phyloP scores from a whole-genome alignment of 345 rosid species.

The Citrus medica region DNA sequence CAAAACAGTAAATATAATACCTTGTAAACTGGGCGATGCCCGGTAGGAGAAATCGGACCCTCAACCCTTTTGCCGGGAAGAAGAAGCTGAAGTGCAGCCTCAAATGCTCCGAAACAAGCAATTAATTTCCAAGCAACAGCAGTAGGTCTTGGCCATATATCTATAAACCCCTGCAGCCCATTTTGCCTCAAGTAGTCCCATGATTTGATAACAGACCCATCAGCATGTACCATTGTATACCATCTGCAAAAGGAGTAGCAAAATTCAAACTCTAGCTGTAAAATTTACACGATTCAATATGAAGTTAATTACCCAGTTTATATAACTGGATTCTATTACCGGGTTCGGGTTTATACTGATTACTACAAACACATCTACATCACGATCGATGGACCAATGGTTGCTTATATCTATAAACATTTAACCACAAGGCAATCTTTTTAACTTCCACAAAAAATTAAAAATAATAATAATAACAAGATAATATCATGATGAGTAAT shows the following conservation, averaged over 20 bases:
- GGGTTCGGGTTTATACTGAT: not conserved
- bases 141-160: constrained; percentile 86
- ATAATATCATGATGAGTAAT: not conserved
- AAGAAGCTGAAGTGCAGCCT: constrained; percentile 89
- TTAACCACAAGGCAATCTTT: not conserved
- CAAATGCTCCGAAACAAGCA: constrained; percentile 74
- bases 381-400: not conserved
- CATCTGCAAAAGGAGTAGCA: constrained; percentile 52
- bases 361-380: not conserved
- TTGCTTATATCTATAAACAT: not conserved
- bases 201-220: constrained; percentile 69
- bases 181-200: constrained; percentile 48
- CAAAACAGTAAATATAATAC: constrained; percentile 26
- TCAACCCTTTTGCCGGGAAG: constrained; percentile 86
- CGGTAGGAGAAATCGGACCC: constrained; percentile 89
- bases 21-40: constrained; percentile 89
- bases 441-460: no score
- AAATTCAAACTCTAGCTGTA: not conserved
- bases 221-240: constrained; percentile 94
- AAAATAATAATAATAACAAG: no score
- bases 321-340: not conserved
- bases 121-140: constrained; percentile 70
- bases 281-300: not conserved
- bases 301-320: not conserved
- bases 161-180: constrained; percentile 66